Evolutionary conservation across 2,329 filamentous ascomycete species (phyloP).

Genomic region (Epicoccum nigrum): DNA sequence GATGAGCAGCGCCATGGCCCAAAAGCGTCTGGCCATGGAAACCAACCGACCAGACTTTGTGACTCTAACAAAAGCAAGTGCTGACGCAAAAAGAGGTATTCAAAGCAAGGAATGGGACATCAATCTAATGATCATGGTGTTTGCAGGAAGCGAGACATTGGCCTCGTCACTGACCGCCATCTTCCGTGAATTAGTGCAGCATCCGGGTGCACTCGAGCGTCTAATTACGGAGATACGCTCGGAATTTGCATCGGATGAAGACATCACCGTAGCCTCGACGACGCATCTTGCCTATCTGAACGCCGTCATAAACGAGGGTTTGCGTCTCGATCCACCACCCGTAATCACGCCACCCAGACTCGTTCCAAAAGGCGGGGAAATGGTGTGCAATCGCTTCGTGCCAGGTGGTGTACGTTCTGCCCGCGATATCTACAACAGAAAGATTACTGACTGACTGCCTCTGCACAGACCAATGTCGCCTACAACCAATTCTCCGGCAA

Average conservation of each 20-base stretch:
- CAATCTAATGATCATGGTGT: constrained; percentile 47
- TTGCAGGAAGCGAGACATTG: constrained; percentile 54
- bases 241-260: constrained; percentile 28
- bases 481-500: constrained; percentile 39
- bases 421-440: neutral
- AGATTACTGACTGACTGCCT: neutral
- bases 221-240: constrained; percentile 34
- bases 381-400: constrained; percentile 30
- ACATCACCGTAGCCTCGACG: constrained; percentile 32
- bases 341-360: constrained; percentile 27
- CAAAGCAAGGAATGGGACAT: constrained; percentile 45
- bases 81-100: constrained; percentile 25
- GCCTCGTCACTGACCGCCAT: constrained; percentile 48
- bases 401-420: constrained; percentile 25
- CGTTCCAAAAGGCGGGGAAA: constrained; percentile 30
- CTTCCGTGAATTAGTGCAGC: constrained; percentile 40
- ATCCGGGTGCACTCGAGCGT: constrained; percentile 32
- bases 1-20: constrained; percentile 32
- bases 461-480: constrained; percentile 33
- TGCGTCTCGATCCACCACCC: constrained; percentile 40
- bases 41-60: constrained; percentile 38
- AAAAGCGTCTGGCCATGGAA: constrained; percentile 28
- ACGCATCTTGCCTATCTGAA: constrained; percentile 31
- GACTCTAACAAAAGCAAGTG: constrained; percentile 32
- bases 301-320: constrained; percentile 47